Conservation (phyloP, 148 eudicot species). For the Dysphania ambrosioides region DNA sequence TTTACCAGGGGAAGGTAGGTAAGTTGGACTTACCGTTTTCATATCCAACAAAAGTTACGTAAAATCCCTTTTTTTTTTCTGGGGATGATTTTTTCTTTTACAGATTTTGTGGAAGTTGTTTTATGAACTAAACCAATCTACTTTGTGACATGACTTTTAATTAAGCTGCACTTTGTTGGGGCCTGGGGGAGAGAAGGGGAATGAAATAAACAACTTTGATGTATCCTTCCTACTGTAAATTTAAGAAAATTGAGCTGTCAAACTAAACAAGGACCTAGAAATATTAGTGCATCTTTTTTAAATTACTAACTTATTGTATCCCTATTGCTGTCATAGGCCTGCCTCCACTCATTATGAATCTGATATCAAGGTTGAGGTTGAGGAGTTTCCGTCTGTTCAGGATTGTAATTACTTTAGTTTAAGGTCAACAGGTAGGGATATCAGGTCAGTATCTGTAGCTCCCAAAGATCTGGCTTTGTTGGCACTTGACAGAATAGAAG, state of each 20-base stretch:
- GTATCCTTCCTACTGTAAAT: background rate
- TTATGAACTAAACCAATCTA: background rate
- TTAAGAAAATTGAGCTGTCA: background rate
- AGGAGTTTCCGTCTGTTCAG: constrained; percentile 22
- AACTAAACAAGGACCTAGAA: constrained; percentile 6
- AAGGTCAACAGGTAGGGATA: constrained; percentile 23
- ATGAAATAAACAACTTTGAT: background rate
- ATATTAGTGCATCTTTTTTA: background rate
- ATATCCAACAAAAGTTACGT: background rate
- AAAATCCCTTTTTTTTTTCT: background rate
- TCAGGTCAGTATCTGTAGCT: constrained; percentile 43
- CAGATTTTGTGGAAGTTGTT: background rate
- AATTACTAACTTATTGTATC: constrained; percentile 15
- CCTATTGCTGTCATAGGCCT: constrained; percentile 45
- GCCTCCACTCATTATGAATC: constrained; percentile 28
- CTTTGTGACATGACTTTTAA: background rate
- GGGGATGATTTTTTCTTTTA: background rate
- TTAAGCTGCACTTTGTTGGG: background rate
- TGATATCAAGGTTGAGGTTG: constrained; percentile 26
- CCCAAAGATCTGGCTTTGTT: constrained; percentile 65
- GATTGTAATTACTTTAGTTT: constrained; percentile 30
- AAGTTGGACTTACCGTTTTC: background rate
- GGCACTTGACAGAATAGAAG: constrained; percentile 75
- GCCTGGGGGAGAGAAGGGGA: too few relatives aligned
- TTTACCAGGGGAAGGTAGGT: background rate